Evolutionary conservation across 2,329 filamentous ascomycete genomes (phyloP), one percentile per base, ranked within the genome.

Genomic region (Colletotrichum ledebouriae): DNA sequence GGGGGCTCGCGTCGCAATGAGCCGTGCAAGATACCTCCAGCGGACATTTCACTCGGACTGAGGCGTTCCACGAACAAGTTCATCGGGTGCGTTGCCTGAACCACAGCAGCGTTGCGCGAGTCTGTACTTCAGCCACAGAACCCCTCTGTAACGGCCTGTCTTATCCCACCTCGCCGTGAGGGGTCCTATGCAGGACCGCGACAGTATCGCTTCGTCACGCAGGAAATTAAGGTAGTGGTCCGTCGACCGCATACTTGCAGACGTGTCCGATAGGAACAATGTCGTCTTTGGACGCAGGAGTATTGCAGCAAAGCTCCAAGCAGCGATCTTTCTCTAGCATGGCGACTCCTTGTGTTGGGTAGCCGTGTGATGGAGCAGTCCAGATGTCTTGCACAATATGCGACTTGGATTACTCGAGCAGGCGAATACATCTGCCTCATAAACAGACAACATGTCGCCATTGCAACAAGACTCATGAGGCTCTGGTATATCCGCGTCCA

Each of bases 71-170:
- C 52, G 52, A 41, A 17, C 25, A 20, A 11, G n/a, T 42, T 25
- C 20, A 13, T 58, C 57, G 6, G 47, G 25, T 25, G 22, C 22
- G 22, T 25, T 53, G 64, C 66, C 50, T 56, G 34, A 41, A 65
- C 37, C 56, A 69, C n/a, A 68, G 53, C 42, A 66, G 37, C 34
- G 55, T 56, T 33, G 63, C 66, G 66, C 66, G 66, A 56, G 29
- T 49, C 25, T 42, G 49, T 65, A 39, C 47, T 37, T 39, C 37
- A 56, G 56, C 34, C 44, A 67, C 59, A 63, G 41, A 59, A 42
- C 34, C 61, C 49, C 49, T 69, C 56, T 66, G 34, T 39, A 69
- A 66, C 61, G 66, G 61, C 49, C 17, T 49, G 65, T 64, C 65
- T 67, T 53, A 64, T 41, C 12, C 49, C 34, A 33, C 6, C 11